These are phyloP conservation scores for Leishmania gerbilli DNA, from an alignment of 208 protist species.

Conservation along the genomic window DNA sequence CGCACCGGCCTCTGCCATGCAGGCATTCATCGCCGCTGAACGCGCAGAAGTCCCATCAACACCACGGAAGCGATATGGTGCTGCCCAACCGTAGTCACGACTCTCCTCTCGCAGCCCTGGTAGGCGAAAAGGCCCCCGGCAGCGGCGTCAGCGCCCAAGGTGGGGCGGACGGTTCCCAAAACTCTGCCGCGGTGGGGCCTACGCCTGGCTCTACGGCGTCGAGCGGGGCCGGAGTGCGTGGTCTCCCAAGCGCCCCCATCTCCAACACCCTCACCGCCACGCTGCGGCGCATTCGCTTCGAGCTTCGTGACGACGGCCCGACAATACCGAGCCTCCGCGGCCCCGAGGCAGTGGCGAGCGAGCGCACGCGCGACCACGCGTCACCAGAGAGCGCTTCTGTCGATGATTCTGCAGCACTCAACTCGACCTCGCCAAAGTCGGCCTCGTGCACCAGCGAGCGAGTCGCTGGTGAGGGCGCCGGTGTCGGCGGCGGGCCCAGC, in stretches of 20 bases:
- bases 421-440: constrained; percentile 1
- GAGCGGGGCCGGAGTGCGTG: constrained; percentile 7
- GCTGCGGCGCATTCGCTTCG: constrained; percentile 71
- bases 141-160: background rate
- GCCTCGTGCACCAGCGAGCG: background rate
- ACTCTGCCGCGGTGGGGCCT: constrained; percentile 1
- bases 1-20: background rate
- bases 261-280: constrained; percentile 42
- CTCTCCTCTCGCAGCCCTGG: constrained; percentile 1
- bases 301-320: constrained; percentile 59
- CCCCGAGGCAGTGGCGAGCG: constrained; percentile 14
- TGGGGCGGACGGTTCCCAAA: constrained; percentile 1
- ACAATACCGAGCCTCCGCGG: constrained; percentile 37
- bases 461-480: background rate
- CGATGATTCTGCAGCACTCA: background rate
- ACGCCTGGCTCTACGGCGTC: constrained; percentile 8
- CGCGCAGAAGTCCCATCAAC: background rate
- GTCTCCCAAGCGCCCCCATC: constrained; percentile 8
- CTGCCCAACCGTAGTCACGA: background rate
- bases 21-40: too few species aligned
- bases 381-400: background rate
- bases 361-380: constrained; percentile 5
- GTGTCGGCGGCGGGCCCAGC: background rate
- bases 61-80: background rate
- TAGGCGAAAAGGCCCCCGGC: background rate